phyloP scores from a whole-genome alignment of 352 stramenopile genomes.

The Pythium volutum region DNA sequence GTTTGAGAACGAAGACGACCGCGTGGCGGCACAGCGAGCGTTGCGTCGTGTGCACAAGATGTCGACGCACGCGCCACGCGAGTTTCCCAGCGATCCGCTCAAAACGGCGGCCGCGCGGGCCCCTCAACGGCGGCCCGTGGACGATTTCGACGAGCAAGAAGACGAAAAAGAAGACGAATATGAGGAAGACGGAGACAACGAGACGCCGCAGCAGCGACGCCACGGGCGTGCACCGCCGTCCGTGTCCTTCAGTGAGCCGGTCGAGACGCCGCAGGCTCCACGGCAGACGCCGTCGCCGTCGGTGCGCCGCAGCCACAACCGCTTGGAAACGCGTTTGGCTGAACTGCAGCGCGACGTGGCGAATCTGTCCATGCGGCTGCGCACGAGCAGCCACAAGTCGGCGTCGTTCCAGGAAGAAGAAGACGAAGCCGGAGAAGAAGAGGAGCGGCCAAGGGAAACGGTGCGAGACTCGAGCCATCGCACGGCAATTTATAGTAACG shows the following conservation, averaged over 20 bases:
- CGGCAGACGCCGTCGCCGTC: slow-evolving; percentile 32
- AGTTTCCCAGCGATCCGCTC: neutral
- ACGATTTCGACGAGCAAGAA: slow-evolving; percentile 1
- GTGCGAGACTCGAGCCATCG: neutral
- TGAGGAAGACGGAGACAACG: neutral
- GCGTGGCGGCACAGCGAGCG: slow-evolving; percentile 4
- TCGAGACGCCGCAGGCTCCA: slow-evolving; percentile 6
- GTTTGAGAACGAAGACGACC: slow-evolving; percentile 25
- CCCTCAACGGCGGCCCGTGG: neutral
- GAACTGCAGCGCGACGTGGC: slow-evolving; percentile 76
- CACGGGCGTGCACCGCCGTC: slow-evolving; percentile 11
- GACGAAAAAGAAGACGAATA: slow-evolving; percentile 19
- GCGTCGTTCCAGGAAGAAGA: slow-evolving; percentile 23
- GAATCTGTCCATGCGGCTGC: slow-evolving; percentile 68
- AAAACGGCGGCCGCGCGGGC: neutral
- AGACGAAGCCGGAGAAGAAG: neutral
- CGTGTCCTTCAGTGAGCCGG: slow-evolving; percentile 28
- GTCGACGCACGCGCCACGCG: neutral
- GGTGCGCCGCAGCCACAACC: slow-evolving; percentile 37
- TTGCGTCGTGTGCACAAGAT: slow-evolving; percentile 5
- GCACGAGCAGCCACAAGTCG: slow-evolving; percentile 29
- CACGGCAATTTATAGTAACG: neutral
- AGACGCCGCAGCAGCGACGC: neutral
- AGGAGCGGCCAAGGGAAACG: neutral
- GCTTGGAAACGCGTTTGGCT: slow-evolving; percentile 59